These are phyloP conservation scores for Pelargonium myrrhifolium DNA, from an alignment of 441 rosid species.

Conservation along the genomic window DNA sequence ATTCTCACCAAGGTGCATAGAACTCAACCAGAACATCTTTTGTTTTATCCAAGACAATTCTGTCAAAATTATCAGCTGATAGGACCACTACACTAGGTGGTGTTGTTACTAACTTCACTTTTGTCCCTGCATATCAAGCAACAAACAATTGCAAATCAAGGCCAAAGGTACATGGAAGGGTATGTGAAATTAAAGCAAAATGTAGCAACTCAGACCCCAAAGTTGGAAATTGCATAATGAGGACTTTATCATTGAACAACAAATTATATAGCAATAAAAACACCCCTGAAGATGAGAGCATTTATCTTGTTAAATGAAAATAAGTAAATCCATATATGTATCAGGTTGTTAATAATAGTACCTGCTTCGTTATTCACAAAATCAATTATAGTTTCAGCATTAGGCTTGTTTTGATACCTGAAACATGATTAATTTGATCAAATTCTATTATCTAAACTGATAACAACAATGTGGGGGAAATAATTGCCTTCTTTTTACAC, in stretches of 20 bases:
- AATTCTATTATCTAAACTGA: background rate
- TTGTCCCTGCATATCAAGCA: background rate
- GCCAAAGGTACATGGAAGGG: no score
- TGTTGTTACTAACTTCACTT: background rate
- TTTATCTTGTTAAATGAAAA: no score
- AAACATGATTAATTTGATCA: background rate
- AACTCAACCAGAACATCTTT: background rate
- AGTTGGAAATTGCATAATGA: background rate
- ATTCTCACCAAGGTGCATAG: slow-evolving; percentile 3
- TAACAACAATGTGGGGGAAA: background rate
- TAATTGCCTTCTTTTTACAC: background rate
- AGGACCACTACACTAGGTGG: background rate
- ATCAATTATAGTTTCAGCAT: background rate
- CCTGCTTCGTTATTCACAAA: background rate
- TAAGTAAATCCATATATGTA: no score
- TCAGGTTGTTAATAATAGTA: background rate
- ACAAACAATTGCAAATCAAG: no score
- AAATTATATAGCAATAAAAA: background rate
- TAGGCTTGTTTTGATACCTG: background rate
- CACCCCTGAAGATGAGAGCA: no score
- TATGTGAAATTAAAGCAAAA: no score
- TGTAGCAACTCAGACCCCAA: no score
- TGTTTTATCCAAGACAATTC: background rate
- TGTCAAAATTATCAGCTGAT: background rate
- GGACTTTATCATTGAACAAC: background rate